These are phyloP conservation scores for Ophiognomonia clavigignenti-juglandacearum DNA, from an alignment of 2,329 filamentous ascomycete species.

Conservation along the genomic window DNA sequence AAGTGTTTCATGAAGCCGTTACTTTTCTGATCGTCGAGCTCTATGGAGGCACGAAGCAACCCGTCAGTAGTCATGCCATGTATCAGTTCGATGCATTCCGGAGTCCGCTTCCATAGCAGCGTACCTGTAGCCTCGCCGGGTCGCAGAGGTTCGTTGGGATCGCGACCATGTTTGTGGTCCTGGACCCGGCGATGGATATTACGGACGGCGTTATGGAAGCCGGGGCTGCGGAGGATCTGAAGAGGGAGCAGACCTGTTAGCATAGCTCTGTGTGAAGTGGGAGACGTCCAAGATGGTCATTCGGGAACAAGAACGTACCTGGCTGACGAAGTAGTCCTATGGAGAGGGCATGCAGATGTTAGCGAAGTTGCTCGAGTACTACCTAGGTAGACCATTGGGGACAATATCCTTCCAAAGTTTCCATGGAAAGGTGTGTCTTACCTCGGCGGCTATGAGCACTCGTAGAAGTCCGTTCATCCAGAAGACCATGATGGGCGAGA, in stretches of 20 bases:
- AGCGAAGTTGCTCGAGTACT: not conserved
- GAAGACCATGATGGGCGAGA: conserved; percentile 4
- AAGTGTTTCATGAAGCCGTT: conserved; percentile 44
- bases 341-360: not conserved
- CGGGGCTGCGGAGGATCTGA: conserved; percentile 45
- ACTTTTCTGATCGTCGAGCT: conserved; percentile 20
- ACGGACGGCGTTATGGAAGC: conserved; percentile 48
- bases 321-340: conserved; percentile 20
- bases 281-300: too few species aligned
- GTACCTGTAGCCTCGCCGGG: conserved; percentile 49
- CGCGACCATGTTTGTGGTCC: conserved; percentile 42
- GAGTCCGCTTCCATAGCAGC: too few species aligned
- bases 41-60: not conserved
- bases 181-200: conserved; percentile 47
- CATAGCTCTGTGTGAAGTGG: conserved; percentile 4
- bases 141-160: conserved; percentile 45
- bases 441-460: conserved; percentile 4
- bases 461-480: conserved; percentile 7
- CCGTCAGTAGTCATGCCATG: not conserved
- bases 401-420: too few species aligned
- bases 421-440: not conserved
- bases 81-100: not conserved
- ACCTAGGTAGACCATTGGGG: too few species aligned
- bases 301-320: conserved; percentile 5
- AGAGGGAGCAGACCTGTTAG: too few species aligned